Conservation (phyloP, 306 rosid genomes). For the Lathyrus tuberosus region DNA sequence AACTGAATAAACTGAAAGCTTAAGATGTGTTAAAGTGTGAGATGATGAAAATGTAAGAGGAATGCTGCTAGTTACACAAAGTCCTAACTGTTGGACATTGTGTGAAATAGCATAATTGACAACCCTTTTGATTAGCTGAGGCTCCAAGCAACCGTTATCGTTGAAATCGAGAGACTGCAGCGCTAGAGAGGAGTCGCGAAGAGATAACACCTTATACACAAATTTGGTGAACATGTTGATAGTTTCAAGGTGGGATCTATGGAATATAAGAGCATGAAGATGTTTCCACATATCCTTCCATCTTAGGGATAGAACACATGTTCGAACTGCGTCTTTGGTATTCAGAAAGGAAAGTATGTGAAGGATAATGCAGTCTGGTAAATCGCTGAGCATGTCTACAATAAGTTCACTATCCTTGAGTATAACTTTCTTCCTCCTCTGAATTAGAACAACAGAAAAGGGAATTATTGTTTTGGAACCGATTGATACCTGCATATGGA, state of each 20-base stretch:
- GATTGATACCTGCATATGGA: too few species aligned
- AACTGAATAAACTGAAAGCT: not conserved
- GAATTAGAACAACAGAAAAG: too few species aligned
- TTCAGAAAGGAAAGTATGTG: constrained; percentile 27
- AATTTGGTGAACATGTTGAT: constrained; percentile 18
- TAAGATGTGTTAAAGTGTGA: constrained; percentile 33
- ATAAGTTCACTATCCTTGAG: not conserved
- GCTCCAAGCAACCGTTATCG: not conserved
- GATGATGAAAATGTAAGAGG: not conserved
- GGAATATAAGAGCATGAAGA: constrained; percentile 11
- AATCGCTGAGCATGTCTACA: constrained; percentile 28
- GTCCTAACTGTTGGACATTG: constrained; percentile 4
- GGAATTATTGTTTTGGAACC: too few species aligned
- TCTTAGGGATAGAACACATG: constrained; percentile 27
- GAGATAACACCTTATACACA: constrained; percentile 17
- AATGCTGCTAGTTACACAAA: not conserved
- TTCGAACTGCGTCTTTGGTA: constrained; percentile 24
- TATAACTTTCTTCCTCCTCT: not conserved
- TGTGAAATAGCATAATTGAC: constrained; percentile 26
- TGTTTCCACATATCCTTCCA: constrained; percentile 28
- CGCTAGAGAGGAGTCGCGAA: not conserved
- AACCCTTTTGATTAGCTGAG: constrained; percentile 16
- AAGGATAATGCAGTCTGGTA: constrained; percentile 29
- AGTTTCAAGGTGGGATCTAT: not conserved
- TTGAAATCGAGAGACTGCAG: constrained; percentile 1